phyloP scores from a whole-genome alignment of 805 yeast genomes.

The Pichia heedii region DNA sequence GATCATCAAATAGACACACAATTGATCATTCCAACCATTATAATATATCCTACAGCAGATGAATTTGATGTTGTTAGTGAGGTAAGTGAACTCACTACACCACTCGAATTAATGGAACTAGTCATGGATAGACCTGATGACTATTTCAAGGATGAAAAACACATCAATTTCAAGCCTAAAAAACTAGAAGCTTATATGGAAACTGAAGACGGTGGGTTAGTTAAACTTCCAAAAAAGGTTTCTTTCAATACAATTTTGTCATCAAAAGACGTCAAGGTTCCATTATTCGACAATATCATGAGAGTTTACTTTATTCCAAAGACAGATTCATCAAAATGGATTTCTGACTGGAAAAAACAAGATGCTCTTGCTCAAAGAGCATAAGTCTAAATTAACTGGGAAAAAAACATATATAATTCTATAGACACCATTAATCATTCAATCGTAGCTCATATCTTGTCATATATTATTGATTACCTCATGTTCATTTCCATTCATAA shows the following conservation, averaged over 20 bases:
- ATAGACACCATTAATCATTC: too few relatives aligned
- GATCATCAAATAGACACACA: slow-evolving; percentile 64
- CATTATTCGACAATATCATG: slow-evolving; percentile 66
- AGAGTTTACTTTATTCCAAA: slow-evolving; percentile 77
- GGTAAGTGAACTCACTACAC: slow-evolving; percentile 62
- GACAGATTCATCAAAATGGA: slow-evolving; percentile 54
- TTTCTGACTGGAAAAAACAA: slow-evolving; percentile 54
- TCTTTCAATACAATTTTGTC: slow-evolving; percentile 56
- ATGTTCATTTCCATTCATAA: too few relatives aligned
- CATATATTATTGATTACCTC: too few relatives aligned
- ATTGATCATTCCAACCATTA: slow-evolving; percentile 69
- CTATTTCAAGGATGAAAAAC: slow-evolving; percentile 60
- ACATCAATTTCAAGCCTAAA: slow-evolving; percentile 46
- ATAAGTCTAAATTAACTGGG: too few relatives aligned
- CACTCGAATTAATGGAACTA: slow-evolving; percentile 50
- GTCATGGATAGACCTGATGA: slow-evolving; percentile 58
- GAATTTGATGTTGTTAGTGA: slow-evolving; percentile 78
- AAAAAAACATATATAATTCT: too few relatives aligned
- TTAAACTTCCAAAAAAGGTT: slow-evolving; percentile 74
- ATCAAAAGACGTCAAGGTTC: slow-evolving; percentile 55
- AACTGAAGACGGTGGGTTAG: slow-evolving; percentile 73
- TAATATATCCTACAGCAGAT: slow-evolving; percentile 73
- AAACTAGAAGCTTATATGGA: slow-evolving; percentile 72
- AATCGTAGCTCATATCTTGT: too few relatives aligned
- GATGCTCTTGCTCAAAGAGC: slow-evolving; percentile 43